Base-by-base conservation (phyloP, 2,329 filamentous ascomycete genomes). In the Cladosporium sp. region DNA sequence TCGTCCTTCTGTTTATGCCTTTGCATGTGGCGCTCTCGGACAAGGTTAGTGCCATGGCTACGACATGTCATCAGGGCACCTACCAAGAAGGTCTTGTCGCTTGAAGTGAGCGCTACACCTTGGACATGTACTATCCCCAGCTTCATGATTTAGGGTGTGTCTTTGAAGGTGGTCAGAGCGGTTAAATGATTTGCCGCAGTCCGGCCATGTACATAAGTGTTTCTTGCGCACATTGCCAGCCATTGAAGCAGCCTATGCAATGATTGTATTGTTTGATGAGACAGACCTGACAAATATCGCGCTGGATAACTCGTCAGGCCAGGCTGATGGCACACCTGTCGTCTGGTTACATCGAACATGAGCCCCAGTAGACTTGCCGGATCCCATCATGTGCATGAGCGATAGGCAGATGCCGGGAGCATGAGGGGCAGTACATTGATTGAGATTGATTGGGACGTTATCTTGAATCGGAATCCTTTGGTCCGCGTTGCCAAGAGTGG, bases 51-150 rank as follows among this genome's bases (percentile, higher is more conserved):
- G 2, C 16, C 16, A 16, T 16, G 16, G 16, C 16, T 16, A 16
- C 16, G 16, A 16, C 16, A 16, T 16, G 16, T 16, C 16, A 45
- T 32, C 31, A 46, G 43, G 11, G n/a, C 28, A 53, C 73, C 67
- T 69, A 79, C 80, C 77, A 53, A 82, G 66, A 40, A 84, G 67
- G 64, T 84, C 82, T 22, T 76, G 77, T 42, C 82, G 73, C 60
- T 80, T 80, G 65, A 84, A 84, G 61, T 82, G 79, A 28, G 80
- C 79, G 53, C 75, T 74, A 57, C 82, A 85, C 59, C 81, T 70
- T 46, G 75, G 66, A 60, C 82, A 85, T 3, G 79, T 82, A 55
- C 74, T 75, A 41, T 78, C 75, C 0, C 74, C 74, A 31, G 72
- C 68, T n/a, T 71, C 70, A 59, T 82, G 80, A 59, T 83, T 83